These are phyloP conservation scores for Angomonas ambiguus DNA, from an alignment of 208 protist species.

Conservation along the genomic window DNA sequence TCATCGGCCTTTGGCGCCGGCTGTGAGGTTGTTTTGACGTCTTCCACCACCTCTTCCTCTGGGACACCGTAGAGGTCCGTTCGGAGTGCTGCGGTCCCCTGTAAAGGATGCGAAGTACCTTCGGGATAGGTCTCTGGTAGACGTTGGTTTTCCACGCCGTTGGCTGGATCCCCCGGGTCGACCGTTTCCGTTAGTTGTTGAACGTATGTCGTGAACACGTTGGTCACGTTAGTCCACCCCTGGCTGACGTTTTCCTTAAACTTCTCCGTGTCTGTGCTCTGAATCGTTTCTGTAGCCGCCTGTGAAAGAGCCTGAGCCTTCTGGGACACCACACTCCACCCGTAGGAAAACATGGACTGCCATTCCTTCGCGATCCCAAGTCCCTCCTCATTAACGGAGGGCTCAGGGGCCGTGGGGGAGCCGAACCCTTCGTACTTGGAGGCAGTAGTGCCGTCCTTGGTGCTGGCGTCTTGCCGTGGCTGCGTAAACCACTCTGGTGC, in stretches of 20 bases:
- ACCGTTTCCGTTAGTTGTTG: background rate
- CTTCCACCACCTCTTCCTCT: conserved; percentile 9
- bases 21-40: conserved; percentile 8
- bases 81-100: background rate
- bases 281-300: conserved; percentile 45
- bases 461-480: conserved; percentile 19
- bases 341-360: conserved; percentile 45
- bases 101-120: background rate
- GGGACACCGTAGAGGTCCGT: background rate
- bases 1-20: background rate
- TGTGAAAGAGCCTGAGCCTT: conserved; percentile 61
- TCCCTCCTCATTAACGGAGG: conserved; percentile 11
- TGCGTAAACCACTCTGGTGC: conserved; percentile 78
- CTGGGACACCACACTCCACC: conserved; percentile 58
- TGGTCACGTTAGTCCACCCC: conserved; percentile 47
- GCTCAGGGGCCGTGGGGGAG: conserved; percentile 34
- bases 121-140: conserved; percentile 38
- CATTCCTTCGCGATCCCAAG: conserved; percentile 30
- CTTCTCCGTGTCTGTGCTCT: conserved; percentile 51
- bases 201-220: conserved; percentile 35
- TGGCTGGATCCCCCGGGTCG: conserved; percentile 18
- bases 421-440: conserved; percentile 7
- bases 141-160: conserved; percentile 41
- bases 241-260: conserved; percentile 42
- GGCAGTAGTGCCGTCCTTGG: background rate